Evolutionary conservation across 345 rosid species (phyloP), one percentile per base, ranked within the genome.

Genomic region (Moricandia arvensis): DNA sequence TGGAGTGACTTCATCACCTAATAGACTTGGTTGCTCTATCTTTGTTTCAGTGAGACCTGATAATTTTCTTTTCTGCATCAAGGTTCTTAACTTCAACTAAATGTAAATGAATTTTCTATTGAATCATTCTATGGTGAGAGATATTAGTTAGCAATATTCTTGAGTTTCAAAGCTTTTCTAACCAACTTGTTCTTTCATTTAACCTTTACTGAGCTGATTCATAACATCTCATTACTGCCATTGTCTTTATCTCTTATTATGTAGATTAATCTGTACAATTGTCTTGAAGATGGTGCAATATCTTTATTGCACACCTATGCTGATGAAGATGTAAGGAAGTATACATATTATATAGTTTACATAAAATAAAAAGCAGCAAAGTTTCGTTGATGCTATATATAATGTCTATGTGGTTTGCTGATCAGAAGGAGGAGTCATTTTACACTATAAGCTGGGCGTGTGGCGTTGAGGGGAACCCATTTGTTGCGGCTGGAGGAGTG

Each of bases 391-490:
- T 13, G 53, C 49, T 13, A 43, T 13, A 38, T 80, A 79, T 54
- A n/a, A n/a, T n/a, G n/a, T n/a, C n/a, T n/a, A n/a, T n/a, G n/a
- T n/a, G n/a, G n/a, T n/a, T n/a, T n/a, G n/a, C 31, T 84, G 88
- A 84, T 83, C 91, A 95, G 99, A 94, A 90, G 87, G 97, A 91
- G 3, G 99, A 95, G 83, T 90, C 97, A 0, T 95, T 95, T 81
- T 90, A 92, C 82, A 90, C 99, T 12, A 86, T 88, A 51, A 95
- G 92, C 75, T 95, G 99, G 99, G 97, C 97, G 0, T 89, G 90
- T 78, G 85, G 82, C 33, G 63, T 76, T 73, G 90, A 82, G 33
- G 93, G 91, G 63, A 82, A 86, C 57, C 92, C 99, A 7, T 87
- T 84, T 71, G 85, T 82, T 38, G 96, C 84, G 53, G 96, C 97